A percentile compares a stretch with the other conserved stretches of the same genome.
Conservation (phyloP, 768 basidiomycete species). For the Amanita rubescens region DNA sequence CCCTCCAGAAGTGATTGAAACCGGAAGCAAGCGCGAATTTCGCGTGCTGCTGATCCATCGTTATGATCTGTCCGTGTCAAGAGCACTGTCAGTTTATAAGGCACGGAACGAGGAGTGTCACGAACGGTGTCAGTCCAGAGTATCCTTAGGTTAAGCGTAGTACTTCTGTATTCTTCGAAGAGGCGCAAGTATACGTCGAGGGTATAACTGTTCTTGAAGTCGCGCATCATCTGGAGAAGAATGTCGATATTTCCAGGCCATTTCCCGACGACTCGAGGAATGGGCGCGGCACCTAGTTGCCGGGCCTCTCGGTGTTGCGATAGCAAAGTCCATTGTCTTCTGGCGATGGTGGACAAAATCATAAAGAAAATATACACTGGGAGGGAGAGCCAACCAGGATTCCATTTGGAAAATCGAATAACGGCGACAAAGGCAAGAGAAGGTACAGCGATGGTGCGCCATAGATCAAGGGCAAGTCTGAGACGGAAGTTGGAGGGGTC, state of each 20-base stretch:
- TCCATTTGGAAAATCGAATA: constrained; percentile 14
- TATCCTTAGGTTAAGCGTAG: constrained; percentile 61
- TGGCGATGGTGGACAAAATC: constrained; percentile 29
- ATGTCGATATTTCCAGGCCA: constrained; percentile 79
- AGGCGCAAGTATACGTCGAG: constrained; percentile 57
- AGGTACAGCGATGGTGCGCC: constrained; percentile 21
- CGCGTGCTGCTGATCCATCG: constrained; percentile 65
- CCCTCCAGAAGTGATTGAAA: constrained; percentile 63
- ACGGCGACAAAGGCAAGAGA: background rate
- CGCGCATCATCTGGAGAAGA: constrained; percentile 45
- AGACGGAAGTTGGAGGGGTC: constrained; percentile 40
- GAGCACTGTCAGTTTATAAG: constrained; percentile 4
- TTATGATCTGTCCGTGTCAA: constrained; percentile 45
- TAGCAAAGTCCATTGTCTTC: constrained; percentile 26
- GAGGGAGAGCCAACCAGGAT: constrained; percentile 27
- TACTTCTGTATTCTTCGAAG: constrained; percentile 63
- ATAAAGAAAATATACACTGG: constrained; percentile 35
- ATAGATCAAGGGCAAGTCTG: constrained; percentile 42
- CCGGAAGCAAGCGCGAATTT: constrained; percentile 62
- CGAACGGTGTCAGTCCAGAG: constrained; percentile 61
- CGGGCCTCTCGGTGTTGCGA: constrained; percentile 36
- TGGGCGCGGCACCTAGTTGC: constrained; percentile 41
- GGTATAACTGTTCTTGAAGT: constrained; percentile 52
- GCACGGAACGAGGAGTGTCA: background rate
- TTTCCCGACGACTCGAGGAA: constrained; percentile 55